Base-by-base conservation (phyloP, 1,139 yeast species). In the Zygoascus meyerae region DNA sequence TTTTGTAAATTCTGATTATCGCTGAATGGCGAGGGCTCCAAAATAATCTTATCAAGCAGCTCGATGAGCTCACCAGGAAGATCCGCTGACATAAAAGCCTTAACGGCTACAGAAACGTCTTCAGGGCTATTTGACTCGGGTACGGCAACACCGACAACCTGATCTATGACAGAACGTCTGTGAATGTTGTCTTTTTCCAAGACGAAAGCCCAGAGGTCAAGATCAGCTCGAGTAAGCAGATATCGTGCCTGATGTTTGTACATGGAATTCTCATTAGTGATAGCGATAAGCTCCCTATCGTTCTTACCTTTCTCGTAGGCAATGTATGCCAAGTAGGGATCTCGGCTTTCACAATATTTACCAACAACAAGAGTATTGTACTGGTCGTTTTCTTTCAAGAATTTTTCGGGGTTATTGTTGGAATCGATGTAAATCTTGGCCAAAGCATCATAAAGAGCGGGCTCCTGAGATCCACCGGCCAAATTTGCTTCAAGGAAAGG, bases 181-280 rank as follows among this genome's bases (percentile, higher is more conserved):
- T 90, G 95, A 53, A 79, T 72, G 66, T 86, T 89, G 45, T 85
- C 95, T 47, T 77, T 78, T 51, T 73, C 62, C 63, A 92, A 75
- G 9, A 92, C 98, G 58, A 74, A 74, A 52, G 78, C 71, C 97
- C 98, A 92, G 55, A 92, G 76, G 10, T 70, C 77, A 37, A 81
- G 72, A 62, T 92, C 96, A 15, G 95, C 86, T 66, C 95, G 86
- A 52, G 79, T 72, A 59, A 92, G 78, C 64, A 92, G 75, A 66
- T 94, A 92, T 68, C 97, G 83, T 11, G 98, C 98, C 74, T 94
- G 98, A 69, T 92, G 92, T 69, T 94, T 94, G 76, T 86, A 92
- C 99, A 92, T 92, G 60, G 94, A 81, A 68, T 92, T 92, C 63
- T 94, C 98, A 65, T 92, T 92, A 57, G 98, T 92, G 66, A 92